Conservation (phyloP, 805 yeast species). For the Zygosaccharomyces rouxii region DNA sequence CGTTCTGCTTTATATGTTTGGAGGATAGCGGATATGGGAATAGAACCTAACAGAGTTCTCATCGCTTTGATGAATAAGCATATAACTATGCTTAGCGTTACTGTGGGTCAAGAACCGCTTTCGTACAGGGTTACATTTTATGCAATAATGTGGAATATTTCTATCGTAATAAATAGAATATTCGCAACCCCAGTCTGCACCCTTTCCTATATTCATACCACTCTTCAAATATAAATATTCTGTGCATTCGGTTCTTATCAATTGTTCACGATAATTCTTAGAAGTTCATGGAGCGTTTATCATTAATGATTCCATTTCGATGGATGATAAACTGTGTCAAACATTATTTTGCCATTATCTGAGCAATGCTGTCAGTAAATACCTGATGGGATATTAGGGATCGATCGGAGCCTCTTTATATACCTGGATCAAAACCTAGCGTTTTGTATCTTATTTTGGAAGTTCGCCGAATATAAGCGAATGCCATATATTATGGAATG, state of each 20-base stretch:
- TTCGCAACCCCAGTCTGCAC: neutral
- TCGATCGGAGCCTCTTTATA: no score
- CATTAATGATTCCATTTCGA: neutral
- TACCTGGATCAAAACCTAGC: no score
- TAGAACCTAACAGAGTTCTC: neutral
- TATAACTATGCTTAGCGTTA: neutral
- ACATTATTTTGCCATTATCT: neutral
- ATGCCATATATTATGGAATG: no score
- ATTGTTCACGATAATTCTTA: neutral
- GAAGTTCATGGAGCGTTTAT: neutral
- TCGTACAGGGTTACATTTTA: neutral
- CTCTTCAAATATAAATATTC: no score
- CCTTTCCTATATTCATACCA: neutral
- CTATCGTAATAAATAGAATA: neutral
- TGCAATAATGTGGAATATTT: neutral
- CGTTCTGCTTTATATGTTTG: neutral
- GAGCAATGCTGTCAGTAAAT: neutral
- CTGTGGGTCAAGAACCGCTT: neutral
- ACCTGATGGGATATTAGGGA: no score
- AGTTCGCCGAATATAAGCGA: no score
- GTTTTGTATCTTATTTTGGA: no score
- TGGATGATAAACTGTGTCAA: neutral
- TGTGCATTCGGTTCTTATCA: neutral
- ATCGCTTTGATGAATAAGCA: neutral
- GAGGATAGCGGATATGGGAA: neutral